A percentile compares a stretch with the other conserved stretches of the same genome.
phyloP scores from a whole-genome alignment of 768 basidiomycete species.

The Suillus weaverae region DNA sequence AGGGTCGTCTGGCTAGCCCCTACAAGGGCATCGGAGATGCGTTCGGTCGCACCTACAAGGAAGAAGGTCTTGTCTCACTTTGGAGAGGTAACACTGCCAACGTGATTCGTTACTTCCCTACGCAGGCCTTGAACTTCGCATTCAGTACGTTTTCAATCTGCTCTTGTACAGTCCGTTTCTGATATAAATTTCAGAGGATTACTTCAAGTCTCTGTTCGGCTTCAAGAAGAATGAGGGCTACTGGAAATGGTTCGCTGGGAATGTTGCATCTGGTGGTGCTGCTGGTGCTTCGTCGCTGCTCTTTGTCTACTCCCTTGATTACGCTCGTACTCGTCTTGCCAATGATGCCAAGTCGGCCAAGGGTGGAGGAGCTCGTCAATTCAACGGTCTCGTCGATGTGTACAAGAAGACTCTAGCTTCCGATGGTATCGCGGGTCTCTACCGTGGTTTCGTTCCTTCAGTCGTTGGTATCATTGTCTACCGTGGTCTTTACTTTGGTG shows the following conservation, averaged over 20 bases:
- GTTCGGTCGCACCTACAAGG: slow-evolving; percentile 86
- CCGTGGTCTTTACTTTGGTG: slow-evolving; percentile 99
- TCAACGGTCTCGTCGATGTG: slow-evolving; percentile 97
- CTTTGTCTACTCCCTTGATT: slow-evolving; percentile 99
- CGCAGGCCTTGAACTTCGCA: slow-evolving; percentile 99
- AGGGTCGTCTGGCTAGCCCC: slow-evolving; percentile 93
- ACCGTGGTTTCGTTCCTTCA: slow-evolving; percentile 99
- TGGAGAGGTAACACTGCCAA: slow-evolving; percentile 99
- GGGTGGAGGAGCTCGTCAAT: slow-evolving; percentile 90
- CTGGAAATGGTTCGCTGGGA: slow-evolving; percentile 98
- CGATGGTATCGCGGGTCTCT: slow-evolving; percentile 98
- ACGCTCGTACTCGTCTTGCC: slow-evolving; percentile 98
- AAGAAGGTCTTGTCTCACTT: slow-evolving; percentile 93
- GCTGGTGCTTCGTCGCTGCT: slow-evolving; percentile 98
- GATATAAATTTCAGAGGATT: slow-evolving; percentile 62
- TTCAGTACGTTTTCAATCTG: slow-evolving; percentile 72
- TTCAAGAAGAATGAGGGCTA: slow-evolving; percentile 99
- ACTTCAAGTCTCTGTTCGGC: slow-evolving; percentile 98
- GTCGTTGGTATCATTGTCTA: slow-evolving; percentile 99
- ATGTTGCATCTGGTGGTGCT: slow-evolving; percentile 97
- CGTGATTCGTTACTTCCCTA: slow-evolving; percentile 99
- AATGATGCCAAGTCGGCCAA: slow-evolving; percentile 97
- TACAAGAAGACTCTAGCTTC: slow-evolving; percentile 97
- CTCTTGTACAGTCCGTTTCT: not conserved
- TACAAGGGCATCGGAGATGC: slow-evolving; percentile 98